A percentile compares a stretch with the other conserved stretches of the same genome.
Conservation (phyloP, 495 filamentous ascomycete species). For the Barbatosphaeria neglecta region DNA sequence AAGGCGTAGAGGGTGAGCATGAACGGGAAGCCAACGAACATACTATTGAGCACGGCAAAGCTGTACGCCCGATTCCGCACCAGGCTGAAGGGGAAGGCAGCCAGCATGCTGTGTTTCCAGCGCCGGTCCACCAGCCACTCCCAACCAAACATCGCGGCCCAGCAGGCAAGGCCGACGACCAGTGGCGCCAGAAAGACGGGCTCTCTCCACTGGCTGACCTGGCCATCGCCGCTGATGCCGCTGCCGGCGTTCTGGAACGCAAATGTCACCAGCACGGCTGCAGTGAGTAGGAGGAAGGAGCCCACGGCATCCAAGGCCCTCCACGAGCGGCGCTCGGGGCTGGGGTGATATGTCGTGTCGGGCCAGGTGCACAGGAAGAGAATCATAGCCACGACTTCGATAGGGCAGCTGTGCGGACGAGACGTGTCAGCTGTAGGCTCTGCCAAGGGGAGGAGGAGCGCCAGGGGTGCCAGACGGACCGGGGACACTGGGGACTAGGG, state of each 20-base stretch:
- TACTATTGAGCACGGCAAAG: conserved; percentile 27
- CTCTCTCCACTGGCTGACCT: conserved; percentile 23
- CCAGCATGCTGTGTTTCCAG: conserved; percentile 7
- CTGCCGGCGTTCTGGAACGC: conserved; percentile 45
- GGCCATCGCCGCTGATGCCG: too few relatives aligned
- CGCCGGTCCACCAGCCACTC: conserved; percentile 16
- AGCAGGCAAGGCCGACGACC: conserved; percentile 25
- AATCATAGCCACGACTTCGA: conserved; percentile 36
- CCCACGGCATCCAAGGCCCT: conserved; percentile 44
- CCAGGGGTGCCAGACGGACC: too few relatives aligned
- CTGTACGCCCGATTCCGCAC: conserved; percentile 17
- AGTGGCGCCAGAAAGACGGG: conserved; percentile 34
- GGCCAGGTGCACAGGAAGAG: conserved; percentile 39
- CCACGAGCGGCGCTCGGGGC: conserved; percentile 22
- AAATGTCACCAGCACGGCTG: conserved; percentile 46
- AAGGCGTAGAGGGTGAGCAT: conserved; percentile 44
- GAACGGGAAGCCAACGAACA: conserved; percentile 45
- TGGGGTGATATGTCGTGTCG: conserved; percentile 18
- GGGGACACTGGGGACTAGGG: too few relatives aligned
- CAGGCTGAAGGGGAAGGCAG: conserved; percentile 15
- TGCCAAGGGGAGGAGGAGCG: too few relatives aligned
- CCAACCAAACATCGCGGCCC: conserved; percentile 33
- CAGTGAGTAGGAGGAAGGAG: conserved; percentile 40
- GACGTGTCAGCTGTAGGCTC: conserved; percentile 7
- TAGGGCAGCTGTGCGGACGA: conserved; percentile 27